Percentiles rank a stretch among this genome's conserved stretches.
These are phyloP conservation scores for Capillidium rhysosporum DNA, from an alignment of 371 early-diverging fungal species.

Conservation along the genomic window DNA sequence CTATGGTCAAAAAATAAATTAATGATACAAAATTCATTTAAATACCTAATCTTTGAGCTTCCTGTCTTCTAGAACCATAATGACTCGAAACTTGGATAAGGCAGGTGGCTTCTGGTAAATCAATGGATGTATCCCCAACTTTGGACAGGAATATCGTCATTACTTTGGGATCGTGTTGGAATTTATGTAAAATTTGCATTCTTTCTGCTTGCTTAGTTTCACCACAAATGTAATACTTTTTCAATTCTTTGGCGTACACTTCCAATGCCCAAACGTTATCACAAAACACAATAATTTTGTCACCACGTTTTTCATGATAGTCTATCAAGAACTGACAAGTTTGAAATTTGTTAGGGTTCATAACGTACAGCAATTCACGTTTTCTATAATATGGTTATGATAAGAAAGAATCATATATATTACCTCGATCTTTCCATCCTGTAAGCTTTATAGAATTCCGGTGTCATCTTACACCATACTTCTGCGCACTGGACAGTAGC, in stretches of 20 bases:
- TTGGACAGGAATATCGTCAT: constrained; percentile 98
- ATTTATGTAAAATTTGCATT: constrained; percentile 86
- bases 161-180: constrained; percentile 83
- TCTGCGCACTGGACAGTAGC: constrained; percentile 98
- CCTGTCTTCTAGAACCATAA: constrained; percentile 98
- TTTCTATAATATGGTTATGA: constrained; percentile 22
- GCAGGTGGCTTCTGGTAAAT: constrained; percentile 99
- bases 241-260: constrained; percentile 73
- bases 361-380: constrained; percentile 74
- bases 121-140: constrained; percentile 98
- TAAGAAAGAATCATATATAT: neutral
- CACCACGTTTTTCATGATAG: constrained; percentile 93
- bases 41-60: constrained; percentile 92
- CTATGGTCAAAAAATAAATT: constrained; percentile 9
- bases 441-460: constrained; percentile 95
- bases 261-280: constrained; percentile 97
- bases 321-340: constrained; percentile 94
- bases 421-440: constrained; percentile 32
- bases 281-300: constrained; percentile 99
- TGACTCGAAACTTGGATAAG: constrained; percentile 98
- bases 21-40: neutral
- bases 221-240: constrained; percentile 95
- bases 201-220: constrained; percentile 92
- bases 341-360: constrained; percentile 99
- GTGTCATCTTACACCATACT: constrained; percentile 99